Evolutionary conservation across 306 rosid species (phyloP).

Genomic region (Cercis canadensis): DNA sequence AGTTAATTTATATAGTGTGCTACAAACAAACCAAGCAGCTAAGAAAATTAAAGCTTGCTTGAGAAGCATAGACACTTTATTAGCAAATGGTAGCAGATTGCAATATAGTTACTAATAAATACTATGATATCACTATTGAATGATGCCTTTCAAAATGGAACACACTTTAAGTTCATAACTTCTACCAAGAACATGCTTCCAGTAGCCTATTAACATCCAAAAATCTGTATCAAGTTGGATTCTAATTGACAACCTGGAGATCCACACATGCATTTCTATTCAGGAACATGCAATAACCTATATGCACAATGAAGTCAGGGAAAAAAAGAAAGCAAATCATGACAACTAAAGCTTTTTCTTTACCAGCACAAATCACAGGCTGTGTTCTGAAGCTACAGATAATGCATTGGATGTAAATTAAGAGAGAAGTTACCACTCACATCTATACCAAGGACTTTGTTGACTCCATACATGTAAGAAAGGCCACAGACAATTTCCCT

Average conservation of each 20-base stretch:
- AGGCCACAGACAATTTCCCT: conserved; percentile 95
- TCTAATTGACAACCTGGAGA: not conserved
- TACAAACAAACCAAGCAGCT: conserved; percentile 26
- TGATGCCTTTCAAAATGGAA: not conserved
- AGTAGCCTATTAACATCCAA: conserved; percentile 18
- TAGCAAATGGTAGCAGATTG: no score
- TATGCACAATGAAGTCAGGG: not conserved
- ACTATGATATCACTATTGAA: not conserved
- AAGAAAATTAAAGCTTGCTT: conserved; percentile 4
- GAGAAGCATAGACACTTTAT: conserved; percentile 2
- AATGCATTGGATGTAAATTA: conserved; percentile 9
- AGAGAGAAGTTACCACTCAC: conserved; percentile 59
- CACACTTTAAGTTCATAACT: conserved; percentile 11
- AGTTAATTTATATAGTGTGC: not conserved
- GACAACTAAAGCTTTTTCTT: conserved; percentile 6
- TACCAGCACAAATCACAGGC: not conserved
- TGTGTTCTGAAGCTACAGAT: conserved; percentile 21
- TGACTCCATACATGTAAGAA: conserved; percentile 90
- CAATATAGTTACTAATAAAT: no score
- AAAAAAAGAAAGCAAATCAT: conserved; percentile 14
- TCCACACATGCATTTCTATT: conserved; percentile 10
- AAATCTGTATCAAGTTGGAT: not conserved
- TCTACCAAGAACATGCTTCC: not conserved
- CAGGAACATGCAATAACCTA: conserved; percentile 7
- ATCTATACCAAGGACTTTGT: conserved; percentile 79